These are phyloP conservation scores for Scheffersomyces ergatensis DNA, from an alignment of 805 yeast species.

Conservation along the genomic window DNA sequence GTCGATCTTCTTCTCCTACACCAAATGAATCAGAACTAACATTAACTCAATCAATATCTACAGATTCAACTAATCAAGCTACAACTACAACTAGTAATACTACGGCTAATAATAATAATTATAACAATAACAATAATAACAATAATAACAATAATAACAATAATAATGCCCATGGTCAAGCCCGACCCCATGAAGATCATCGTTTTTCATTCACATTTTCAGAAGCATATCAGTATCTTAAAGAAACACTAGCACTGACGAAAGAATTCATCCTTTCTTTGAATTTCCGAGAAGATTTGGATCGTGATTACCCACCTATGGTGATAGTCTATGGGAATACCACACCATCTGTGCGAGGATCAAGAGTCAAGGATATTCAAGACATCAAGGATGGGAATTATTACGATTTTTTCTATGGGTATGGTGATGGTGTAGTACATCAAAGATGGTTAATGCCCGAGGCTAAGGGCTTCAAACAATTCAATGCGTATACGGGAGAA, in stretches of 20 bases:
- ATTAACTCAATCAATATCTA: neutral
- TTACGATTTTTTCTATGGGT: conserved; percentile 76
- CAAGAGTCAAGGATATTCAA: conserved; percentile 57
- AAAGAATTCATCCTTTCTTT: conserved; percentile 57
- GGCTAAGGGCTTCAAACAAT: conserved; percentile 53
- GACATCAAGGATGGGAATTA: conserved; percentile 72
- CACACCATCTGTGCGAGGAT: conserved; percentile 84
- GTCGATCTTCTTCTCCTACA: neutral
- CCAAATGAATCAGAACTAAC: neutral
- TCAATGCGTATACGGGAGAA: conserved; percentile 23
- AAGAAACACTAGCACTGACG: conserved; percentile 58
- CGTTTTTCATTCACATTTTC: conserved; percentile 38
- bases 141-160: too few relatives aligned
- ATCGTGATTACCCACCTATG: conserved; percentile 69
- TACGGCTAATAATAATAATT: too few relatives aligned
- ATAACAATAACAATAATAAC: too few relatives aligned
- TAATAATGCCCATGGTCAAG: too few relatives aligned
- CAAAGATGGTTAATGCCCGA: conserved; percentile 83
- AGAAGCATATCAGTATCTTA: conserved; percentile 64
- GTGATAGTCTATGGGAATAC: conserved; percentile 78
- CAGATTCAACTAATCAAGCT: neutral
- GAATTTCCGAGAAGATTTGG: conserved; percentile 47
- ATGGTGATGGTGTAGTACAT: conserved; percentile 92
- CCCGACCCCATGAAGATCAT: too few relatives aligned
- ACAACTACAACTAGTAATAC: too few relatives aligned